Evolutionary conservation across 345 rosid species (phyloP).

Genomic region (Gynandropsis gynandra): DNA sequence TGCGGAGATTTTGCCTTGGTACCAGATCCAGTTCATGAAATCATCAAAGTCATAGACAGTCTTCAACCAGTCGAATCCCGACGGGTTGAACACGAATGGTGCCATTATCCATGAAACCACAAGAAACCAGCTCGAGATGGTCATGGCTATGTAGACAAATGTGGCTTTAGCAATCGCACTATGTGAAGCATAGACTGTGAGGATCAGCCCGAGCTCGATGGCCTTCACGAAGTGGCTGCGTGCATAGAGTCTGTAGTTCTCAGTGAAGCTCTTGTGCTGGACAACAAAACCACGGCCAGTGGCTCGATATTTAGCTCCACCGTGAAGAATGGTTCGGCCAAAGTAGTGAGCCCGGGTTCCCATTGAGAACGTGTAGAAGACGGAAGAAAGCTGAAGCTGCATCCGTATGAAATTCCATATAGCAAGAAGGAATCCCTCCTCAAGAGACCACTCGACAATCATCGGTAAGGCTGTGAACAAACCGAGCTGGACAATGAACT

Average conservation of each 20-base stretch:
- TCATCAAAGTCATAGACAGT: conserved; percentile 76
- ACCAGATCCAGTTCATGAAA: conserved; percentile 77
- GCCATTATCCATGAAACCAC: conserved; percentile 86
- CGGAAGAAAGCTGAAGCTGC: conserved; percentile 81
- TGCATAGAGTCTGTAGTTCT: conserved; percentile 72
- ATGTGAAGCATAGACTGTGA: conserved; percentile 61
- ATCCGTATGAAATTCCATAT: conserved; percentile 78
- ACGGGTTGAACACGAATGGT: conserved; percentile 77
- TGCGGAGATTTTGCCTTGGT: conserved; percentile 45
- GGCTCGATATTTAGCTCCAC: conserved; percentile 88
- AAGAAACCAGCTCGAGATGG: conserved; percentile 80
- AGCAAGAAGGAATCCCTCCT: conserved; percentile 77
- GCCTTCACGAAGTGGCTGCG: conserved; percentile 91
- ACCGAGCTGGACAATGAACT: conserved; percentile 71
- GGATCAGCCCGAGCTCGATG: conserved; percentile 74
- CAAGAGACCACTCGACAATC: conserved; percentile 78
- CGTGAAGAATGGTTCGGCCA: conserved; percentile 87
- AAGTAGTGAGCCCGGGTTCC: conserved; percentile 80
- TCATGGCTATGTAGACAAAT: conserved; percentile 60
- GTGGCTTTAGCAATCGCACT: conserved; percentile 50
- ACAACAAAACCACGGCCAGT: conserved; percentile 96
- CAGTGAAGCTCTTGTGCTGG: conserved; percentile 69
- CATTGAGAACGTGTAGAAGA: conserved; percentile 80
- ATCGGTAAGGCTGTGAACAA: conserved; percentile 80
- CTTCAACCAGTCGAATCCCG: too few species aligned